Evolutionary conservation across 2,329 filamentous ascomycete genomes (phyloP), one percentile per base, ranked within the genome.

Genomic region (Colletotrichum tofieldiae): DNA sequence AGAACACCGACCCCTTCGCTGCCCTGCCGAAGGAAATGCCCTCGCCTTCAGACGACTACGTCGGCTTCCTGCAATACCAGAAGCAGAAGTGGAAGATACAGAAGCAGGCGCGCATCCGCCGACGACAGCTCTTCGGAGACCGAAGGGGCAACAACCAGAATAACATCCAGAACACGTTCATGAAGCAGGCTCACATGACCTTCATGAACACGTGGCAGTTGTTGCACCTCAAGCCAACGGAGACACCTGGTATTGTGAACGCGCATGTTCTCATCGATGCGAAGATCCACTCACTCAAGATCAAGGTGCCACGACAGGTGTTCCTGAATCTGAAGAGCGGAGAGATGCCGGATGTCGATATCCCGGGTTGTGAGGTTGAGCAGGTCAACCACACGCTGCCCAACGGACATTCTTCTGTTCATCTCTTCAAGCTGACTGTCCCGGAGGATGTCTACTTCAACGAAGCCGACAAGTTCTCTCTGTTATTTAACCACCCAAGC

Each of bases 31-130:
- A 93, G 73, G 88, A 90, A 52, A 97, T 98, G 93, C 96, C 96
- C 1, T 90, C 89, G 32, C 93, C 96, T 26, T 93, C 91, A 0
- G 91, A 96, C 60, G 93, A 99, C 81, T 99, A 99, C 76, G 85
- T 90, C 23, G 94, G 90, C 0, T 99, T 97, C 86, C 82, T 99
- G 65, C 89, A 93, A 78, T 98, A 98, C 78, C 96, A 99, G 80
- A 99, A 99, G 83, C 91, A 95, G 84, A 99, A 99, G 82, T 99
- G 96, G 96, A 98, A 96, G 84, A 93, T 98, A 47, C 96, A 99
- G 80, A 97, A 95, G 79, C 93, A 97, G 80, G 95, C 96, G 43
- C 91, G 96, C 29, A 88, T 92, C 72, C 92, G 96, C 54, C 89
- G 97, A 75, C 90, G 96, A 60, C 96, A 99, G 80, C 86, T 99